Evolutionary conservation across 306 rosid species (phyloP).

Genomic region (Medicago truncatula): DNA sequence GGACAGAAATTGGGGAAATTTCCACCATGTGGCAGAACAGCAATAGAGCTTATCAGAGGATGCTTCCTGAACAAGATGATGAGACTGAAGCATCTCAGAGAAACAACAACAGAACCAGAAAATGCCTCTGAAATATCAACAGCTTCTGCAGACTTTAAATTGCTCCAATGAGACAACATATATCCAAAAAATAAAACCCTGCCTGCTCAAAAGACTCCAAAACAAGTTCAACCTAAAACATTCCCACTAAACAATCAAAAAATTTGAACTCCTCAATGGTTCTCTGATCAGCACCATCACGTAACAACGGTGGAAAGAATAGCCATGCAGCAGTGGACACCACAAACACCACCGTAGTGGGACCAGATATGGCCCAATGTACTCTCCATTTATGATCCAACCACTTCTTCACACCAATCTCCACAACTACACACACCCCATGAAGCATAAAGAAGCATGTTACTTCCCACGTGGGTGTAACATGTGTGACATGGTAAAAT

Average conservation of each 20-base stretch:
- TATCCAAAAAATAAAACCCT: too few relatives aligned
- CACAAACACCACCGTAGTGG: slow-evolving; percentile 50
- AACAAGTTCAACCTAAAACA: too few relatives aligned
- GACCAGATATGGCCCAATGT: slow-evolving; percentile 47
- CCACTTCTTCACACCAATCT: slow-evolving; percentile 53
- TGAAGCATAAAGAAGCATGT: slow-evolving; percentile 68
- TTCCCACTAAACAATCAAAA: slow-evolving; percentile 26
- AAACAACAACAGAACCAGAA: too few relatives aligned
- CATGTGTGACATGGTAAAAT: slow-evolving; percentile 61
- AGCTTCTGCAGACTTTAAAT: too few relatives aligned
- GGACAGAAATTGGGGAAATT: too few relatives aligned
- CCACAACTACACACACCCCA: slow-evolving; percentile 57
- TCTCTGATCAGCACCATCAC: slow-evolving; percentile 52
- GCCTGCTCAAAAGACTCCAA: too few relatives aligned
- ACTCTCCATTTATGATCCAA: slow-evolving; percentile 34
- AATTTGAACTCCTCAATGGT: slow-evolving; percentile 26
- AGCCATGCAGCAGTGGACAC: slow-evolving; percentile 52
- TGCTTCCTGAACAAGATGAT: too few relatives aligned
- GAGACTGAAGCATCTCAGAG: too few relatives aligned
- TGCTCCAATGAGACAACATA: too few relatives aligned
- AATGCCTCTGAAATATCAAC: too few relatives aligned
- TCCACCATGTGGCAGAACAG: too few relatives aligned
- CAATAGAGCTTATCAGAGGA: too few relatives aligned
- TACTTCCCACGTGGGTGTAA: slow-evolving; percentile 80
- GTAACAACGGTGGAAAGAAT: slow-evolving; percentile 62